Conservation (phyloP, 495 filamentous ascomycete species). For the Aspergillus kassunensis region DNA sequence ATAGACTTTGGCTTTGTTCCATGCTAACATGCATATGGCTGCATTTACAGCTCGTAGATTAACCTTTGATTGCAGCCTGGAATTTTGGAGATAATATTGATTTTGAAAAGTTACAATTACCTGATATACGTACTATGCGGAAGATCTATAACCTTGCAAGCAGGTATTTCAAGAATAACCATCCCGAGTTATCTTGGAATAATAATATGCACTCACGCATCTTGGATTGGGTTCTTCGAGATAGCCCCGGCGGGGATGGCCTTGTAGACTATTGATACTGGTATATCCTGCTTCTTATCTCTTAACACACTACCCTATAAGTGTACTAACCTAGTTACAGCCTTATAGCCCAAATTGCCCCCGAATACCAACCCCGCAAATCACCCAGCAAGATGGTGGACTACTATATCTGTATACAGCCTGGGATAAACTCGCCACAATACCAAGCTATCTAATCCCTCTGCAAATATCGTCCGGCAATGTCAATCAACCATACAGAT, state of each 20-base stretch:
- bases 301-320: background rate
- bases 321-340: background rate
- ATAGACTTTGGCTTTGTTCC: background rate
- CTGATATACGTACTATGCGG: background rate
- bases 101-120: background rate
- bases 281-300: background rate
- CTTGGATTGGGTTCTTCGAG: background rate
- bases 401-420: conserved; percentile 3
- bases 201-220: background rate
- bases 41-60: background rate
- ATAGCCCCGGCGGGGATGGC: background rate
- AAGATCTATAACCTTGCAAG: background rate
- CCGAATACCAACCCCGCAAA: background rate
- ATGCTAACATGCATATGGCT: background rate
- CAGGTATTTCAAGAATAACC: background rate
- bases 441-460: background rate
- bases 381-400: conserved; percentile 2
- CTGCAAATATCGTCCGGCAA: background rate
- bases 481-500: conserved; percentile 6
- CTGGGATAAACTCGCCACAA: background rate
- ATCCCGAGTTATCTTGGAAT: background rate
- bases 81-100: background rate
- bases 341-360: background rate
- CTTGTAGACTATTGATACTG: background rate
- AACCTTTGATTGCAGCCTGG: background rate